Base-by-base conservation (phyloP, 441 rosid genomes). In the Brassica balearica region DNA sequence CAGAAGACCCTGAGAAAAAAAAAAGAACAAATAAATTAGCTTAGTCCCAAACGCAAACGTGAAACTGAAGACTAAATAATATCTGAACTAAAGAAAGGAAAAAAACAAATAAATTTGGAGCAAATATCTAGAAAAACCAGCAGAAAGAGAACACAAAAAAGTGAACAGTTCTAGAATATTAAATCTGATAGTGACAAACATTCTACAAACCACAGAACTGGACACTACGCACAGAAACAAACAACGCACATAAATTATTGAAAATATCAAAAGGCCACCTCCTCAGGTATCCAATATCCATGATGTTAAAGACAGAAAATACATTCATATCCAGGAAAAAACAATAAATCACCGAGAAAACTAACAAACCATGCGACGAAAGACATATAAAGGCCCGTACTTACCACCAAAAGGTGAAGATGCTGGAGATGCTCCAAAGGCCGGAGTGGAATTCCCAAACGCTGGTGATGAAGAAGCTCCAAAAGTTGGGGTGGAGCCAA, bases 401-500 rank as follows among this genome's bases (percentile, higher is more conserved):
- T 78, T 82, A 91, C 95, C 91, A 75, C 97, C 94, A 74, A 90
- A 90, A 67, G 91, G 79, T 22, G 95, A 82, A 51, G 92, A 86
- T 46, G 89, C 71, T 12, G 90, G 82, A 69, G 91, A 72, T 71
- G 89, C 91, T 79, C 95, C 95, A 83, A 92, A 90, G 51, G 93
- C 77, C 36, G 93, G 92, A 63, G 76, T 81, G 63, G 94, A 86
- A 77, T 81, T 80, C n/a, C 93, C 97, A 81, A 92, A 90, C 8
- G 91, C 87, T 12, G 92, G 89, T 6, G 91, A 82, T 23, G 97
- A 88, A 8, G 97, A 83, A 65, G 91, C 88, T 71, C 95, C 95
- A 84, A 94, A 94, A 66, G 90, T 75, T 41, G 92, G 65, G 5
- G 88, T 73, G 14, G 97, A 84, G 14, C 90, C 77, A 72, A 93